Conservation (phyloP, 768 basidiomycete genomes). For the Saitozyma podzolica region DNA sequence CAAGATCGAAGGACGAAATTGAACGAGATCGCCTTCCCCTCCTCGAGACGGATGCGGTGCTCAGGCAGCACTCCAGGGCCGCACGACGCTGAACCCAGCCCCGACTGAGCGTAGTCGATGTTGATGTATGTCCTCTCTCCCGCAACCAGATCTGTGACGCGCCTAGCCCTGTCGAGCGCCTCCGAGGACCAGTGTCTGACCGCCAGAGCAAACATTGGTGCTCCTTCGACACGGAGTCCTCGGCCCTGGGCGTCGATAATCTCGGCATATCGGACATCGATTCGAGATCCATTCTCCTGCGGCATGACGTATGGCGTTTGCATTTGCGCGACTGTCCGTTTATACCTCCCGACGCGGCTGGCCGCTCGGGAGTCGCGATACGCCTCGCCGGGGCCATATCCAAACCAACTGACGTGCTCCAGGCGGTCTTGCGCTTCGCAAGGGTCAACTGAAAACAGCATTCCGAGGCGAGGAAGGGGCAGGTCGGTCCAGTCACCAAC, state of each 20-base stretch:
- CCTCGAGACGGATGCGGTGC: neutral
- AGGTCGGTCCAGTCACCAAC: conserved; percentile 6
- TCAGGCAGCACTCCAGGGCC: conserved; percentile 9
- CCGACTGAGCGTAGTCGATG: conserved; percentile 3
- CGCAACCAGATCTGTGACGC: conserved; percentile 5
- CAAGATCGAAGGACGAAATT: too few relatives aligned
- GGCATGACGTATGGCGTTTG: conserved; percentile 14
- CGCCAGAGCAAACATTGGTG: conserved; percentile 2
- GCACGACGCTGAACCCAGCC: conserved; percentile 8
- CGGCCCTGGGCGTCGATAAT: neutral
- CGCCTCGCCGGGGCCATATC: conserved; percentile 11
- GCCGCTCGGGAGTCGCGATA: conserved; percentile 6
- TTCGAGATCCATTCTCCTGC: conserved; percentile 15
- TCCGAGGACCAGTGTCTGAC: conserved; percentile 9
- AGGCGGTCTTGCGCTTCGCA: neutral
- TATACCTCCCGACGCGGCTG: neutral
- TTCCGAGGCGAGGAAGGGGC: conserved; percentile 8
- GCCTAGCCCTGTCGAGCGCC: conserved; percentile 9
- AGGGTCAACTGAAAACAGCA: neutral
- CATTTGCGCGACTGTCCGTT: conserved; percentile 4
- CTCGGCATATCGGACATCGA: conserved; percentile 8
- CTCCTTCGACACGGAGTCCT: conserved; percentile 3
- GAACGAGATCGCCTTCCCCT: too few relatives aligned
- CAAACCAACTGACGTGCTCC: conserved; percentile 5
- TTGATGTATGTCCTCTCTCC: conserved; percentile 6